Evolutionary conservation across 805 yeast genomes (phyloP).

Genomic region (Pichia californica): DNA sequence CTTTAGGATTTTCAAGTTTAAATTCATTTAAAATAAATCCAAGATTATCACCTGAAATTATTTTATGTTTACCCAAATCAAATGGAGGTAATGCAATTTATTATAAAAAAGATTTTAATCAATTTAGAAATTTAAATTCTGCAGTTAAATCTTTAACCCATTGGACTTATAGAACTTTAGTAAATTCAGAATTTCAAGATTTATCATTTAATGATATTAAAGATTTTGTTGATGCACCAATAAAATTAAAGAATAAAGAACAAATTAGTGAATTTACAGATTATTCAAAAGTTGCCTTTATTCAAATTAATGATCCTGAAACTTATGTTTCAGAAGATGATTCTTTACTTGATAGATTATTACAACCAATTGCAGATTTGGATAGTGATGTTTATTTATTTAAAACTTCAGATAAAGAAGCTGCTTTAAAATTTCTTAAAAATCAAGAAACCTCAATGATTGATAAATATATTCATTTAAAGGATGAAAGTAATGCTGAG

Average conservation of each 20-base stretch:
- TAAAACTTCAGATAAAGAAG: conserved; percentile 40
- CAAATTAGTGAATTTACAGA: conserved; percentile 23
- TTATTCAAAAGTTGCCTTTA: conserved; percentile 43
- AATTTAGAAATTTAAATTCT: conserved; percentile 1
- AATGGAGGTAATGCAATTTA: conserved; percentile 42
- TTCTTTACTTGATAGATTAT: conserved; percentile 50
- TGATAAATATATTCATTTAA: conserved; percentile 35
- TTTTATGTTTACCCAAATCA: conserved; percentile 47
- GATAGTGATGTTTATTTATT: conserved; percentile 49
- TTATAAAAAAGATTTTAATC: conserved; percentile 22
- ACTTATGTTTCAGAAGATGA: conserved; percentile 55
- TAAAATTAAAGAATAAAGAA: conserved; percentile 8
- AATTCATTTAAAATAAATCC: conserved; percentile 10
- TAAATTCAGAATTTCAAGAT: conserved; percentile 6
- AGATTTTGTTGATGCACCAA: conserved; percentile 3
- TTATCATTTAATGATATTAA: conserved; percentile 8
- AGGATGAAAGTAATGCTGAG: conserved; percentile 3
- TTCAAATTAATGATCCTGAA: conserved; percentile 47
- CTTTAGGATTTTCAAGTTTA: conserved; percentile 40
- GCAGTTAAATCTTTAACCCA: conserved; percentile 29
- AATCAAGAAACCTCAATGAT: conserved; percentile 36
- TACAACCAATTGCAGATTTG: conserved; percentile 53
- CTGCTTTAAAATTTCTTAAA: conserved; percentile 33
- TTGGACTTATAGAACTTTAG: conserved; percentile 38
- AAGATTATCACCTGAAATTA: conserved; percentile 19